Evolutionary conservation across 2,329 filamentous ascomycete genomes (phyloP).

Genomic region (Ceratocystis cacaofunesta): DNA sequence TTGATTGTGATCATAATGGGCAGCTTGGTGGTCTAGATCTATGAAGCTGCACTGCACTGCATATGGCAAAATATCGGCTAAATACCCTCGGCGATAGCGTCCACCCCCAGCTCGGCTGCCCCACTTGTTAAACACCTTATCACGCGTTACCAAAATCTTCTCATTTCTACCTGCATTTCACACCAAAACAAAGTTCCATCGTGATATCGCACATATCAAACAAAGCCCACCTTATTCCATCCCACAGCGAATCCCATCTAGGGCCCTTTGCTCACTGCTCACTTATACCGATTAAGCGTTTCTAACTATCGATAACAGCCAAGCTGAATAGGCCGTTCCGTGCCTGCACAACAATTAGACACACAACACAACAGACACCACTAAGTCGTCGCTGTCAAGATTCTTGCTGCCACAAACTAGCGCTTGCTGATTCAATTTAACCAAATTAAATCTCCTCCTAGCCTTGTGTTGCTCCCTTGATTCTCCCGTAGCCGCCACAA

Average conservation of each 20-base stretch:
- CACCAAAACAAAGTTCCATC: constrained; percentile 9
- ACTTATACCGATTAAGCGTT: neutral
- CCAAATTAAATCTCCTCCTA: neutral
- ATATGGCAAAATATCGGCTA: neutral
- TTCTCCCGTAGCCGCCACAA: neutral
- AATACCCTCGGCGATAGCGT: neutral
- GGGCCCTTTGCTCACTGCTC: neutral
- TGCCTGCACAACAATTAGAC: neutral
- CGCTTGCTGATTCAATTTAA: neutral
- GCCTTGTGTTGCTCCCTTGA: neutral
- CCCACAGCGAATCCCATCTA: neutral
- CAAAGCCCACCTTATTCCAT: neutral
- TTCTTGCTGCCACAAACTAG: neutral
- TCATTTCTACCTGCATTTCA: neutral
- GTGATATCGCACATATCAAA: constrained; percentile 12
- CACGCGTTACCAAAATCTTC: constrained; percentile 4
- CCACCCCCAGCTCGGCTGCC: too few species aligned
- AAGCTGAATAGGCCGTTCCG: neutral
- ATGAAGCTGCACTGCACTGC: neutral
- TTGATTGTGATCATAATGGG: too few species aligned
- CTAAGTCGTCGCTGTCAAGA: neutral
- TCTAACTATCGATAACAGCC: neutral
- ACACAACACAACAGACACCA: neutral
- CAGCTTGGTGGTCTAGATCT: too few species aligned
- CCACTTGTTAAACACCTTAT: constrained; percentile 6